These are phyloP conservation scores for Paralagenidium karlingii DNA, from an alignment of 352 stramenopile genomes.

Conservation along the genomic window DNA sequence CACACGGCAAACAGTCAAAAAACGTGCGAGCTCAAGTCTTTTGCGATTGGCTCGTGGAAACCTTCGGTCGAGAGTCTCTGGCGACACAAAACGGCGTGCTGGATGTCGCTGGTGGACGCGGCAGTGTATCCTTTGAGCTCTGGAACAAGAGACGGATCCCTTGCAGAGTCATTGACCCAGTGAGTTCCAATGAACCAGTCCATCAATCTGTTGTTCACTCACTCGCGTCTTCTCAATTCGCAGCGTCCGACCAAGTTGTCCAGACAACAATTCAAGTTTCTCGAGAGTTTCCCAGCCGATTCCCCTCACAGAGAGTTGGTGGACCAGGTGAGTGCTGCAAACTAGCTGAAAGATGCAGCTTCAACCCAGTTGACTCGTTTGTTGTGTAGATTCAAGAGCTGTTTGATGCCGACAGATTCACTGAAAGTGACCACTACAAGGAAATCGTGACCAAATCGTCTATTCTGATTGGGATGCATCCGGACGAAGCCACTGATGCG, in stretches of 20 bases:
- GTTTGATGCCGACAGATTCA: slow-evolving; percentile 56
- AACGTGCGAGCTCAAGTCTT: slow-evolving; percentile 58
- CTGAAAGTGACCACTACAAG: slow-evolving; percentile 28
- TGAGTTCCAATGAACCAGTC: too few species aligned
- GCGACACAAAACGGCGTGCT: slow-evolving; percentile 41
- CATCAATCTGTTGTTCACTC: not conserved
- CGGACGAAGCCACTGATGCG: slow-evolving; percentile 90
- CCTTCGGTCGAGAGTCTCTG: slow-evolving; percentile 40
- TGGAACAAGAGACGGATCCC: slow-evolving; percentile 66
- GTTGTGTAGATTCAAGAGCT: slow-evolving; percentile 6
- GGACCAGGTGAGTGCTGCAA: too few species aligned
- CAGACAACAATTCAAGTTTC: slow-evolving; percentile 50
- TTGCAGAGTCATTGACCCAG: slow-evolving; percentile 70
- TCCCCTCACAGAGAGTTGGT: too few species aligned
- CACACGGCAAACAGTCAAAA: slow-evolving; percentile 62
- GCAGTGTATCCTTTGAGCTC: slow-evolving; percentile 75
- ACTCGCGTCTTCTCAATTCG: slow-evolving; percentile 5
- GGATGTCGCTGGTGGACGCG: slow-evolving; percentile 69
- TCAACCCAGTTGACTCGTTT: not conserved
- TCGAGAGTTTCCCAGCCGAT: too few species aligned
- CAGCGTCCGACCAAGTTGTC: slow-evolving; percentile 64
- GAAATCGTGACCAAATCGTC: slow-evolving; percentile 58
- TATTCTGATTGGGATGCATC: slow-evolving; percentile 88
- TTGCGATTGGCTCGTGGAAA: slow-evolving; percentile 58
- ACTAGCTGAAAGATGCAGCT: too few species aligned